Evolutionary conservation across 1,284 basidiomycete species (phyloP), one percentile per base, ranked within the genome.

Genomic region (Irpex lacteus): DNA sequence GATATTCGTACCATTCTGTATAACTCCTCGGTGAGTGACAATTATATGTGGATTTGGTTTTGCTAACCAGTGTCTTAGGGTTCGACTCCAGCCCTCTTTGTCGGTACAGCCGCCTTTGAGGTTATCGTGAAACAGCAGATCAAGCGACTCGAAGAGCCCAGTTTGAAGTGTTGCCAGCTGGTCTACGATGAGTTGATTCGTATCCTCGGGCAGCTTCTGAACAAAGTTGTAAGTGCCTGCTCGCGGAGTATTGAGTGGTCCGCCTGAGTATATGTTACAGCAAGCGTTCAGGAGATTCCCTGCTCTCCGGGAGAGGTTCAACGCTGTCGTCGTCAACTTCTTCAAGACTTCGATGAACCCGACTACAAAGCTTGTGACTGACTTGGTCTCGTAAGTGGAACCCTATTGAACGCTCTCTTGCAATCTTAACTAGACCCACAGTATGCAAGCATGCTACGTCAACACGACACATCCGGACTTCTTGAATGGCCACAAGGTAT

Each of bases 391-490:
- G 86, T 94, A 75, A 72, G 87, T n/a, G 56, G 58, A 38, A 60
- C 7, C 13, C 26, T 4, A n/a, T 53, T 54, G 49, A 34, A 49
- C 8, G 4, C 19, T 0, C 37, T 50, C 60, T 60, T 21, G 60
- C 72, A 53, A 60, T 55, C 40, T 13, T 13, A 47, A 47, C 0
- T 47, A 6, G 3, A 15, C 2, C 40, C 5, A 11, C 9, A 94
- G 91, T 54, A 97, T 97, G 94, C 96, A 98, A 81, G 93, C 96
- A 49, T 96, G 94, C 76, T 98, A 98, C 76, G 90, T 99, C 72
- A 98, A 98, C 81, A 98, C 96, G n/a, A 98, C 96, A 2, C 97
- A 98, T 76, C 97, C 97, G 1, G 97, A 99, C 80, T 98, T 98
- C 80, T 85, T 99, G 75, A 94, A 89, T 68, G 98, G 97, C 44